A percentile compares a stretch with the other conserved stretches of the same genome.
phyloP scores from a whole-genome alignment of 2,329 filamentous ascomycete genomes.

The Alternaria ventricosa region DNA sequence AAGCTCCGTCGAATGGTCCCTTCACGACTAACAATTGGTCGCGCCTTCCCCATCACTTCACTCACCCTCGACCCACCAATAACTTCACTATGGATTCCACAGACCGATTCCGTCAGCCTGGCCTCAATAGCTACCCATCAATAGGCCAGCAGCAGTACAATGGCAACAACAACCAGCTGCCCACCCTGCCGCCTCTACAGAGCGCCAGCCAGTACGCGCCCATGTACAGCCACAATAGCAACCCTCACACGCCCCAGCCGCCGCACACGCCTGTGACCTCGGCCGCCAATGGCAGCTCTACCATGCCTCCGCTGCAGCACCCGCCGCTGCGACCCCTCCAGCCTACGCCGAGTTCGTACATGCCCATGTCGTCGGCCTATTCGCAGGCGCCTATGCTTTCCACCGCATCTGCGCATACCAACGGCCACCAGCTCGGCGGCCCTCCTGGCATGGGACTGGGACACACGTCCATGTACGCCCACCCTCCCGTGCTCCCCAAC shows the following conservation, averaged over 20 bases:
- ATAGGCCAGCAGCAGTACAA: constrained; percentile 41
- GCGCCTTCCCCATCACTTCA: constrained; percentile 32
- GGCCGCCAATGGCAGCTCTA: constrained; percentile 36
- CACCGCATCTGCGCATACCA: constrained; percentile 43
- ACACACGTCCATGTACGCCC: constrained; percentile 48
- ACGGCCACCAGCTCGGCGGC: constrained; percentile 43
- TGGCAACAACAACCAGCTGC: constrained; percentile 38
- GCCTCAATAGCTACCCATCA: constrained; percentile 42
- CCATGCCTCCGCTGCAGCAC: constrained; percentile 47
- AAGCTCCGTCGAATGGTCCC: constrained; percentile 41
- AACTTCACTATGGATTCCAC: constrained; percentile 40
- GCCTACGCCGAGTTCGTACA: constrained; percentile 45
- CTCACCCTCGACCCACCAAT: constrained; percentile 14
- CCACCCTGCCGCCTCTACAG: constrained; percentile 47
- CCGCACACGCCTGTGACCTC: constrained; percentile 45
- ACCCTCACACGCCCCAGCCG: constrained; percentile 48
- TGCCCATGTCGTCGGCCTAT: constrained; percentile 43
- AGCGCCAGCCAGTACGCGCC: constrained; percentile 38
- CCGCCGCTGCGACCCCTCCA: constrained; percentile 48
- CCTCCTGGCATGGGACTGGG: constrained; percentile 48
- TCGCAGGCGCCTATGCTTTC: constrained; percentile 45
- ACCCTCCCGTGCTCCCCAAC: constrained; percentile 47
- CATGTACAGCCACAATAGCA: constrained; percentile 47
- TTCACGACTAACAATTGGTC: constrained; percentile 39
- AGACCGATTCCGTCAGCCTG: constrained; percentile 46